phyloP scores from a whole-genome alignment of 768 basidiomycete species.

The Tulasnella sp. region DNA sequence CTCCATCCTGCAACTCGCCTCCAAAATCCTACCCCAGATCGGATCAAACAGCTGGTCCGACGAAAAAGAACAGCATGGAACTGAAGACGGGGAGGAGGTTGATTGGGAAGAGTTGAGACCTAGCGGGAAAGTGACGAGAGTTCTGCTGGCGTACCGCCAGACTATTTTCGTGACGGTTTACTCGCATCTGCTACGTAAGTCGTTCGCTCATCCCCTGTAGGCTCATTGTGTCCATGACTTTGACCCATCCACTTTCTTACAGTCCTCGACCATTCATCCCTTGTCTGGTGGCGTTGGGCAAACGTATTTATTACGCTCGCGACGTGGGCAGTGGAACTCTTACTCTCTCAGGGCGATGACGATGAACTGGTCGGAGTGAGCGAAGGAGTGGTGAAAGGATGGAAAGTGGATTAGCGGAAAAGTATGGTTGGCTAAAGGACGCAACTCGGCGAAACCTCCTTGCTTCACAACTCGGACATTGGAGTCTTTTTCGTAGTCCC shows the following conservation, averaged over 20 bases:
- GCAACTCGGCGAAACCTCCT: too few relatives aligned
- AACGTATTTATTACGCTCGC: slow-evolving; percentile 80
- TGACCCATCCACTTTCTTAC: neutral
- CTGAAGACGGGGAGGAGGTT: neutral
- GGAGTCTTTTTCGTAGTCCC: too few relatives aligned
- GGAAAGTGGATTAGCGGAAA: slow-evolving; percentile 1
- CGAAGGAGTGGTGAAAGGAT: neutral
- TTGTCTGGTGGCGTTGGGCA: slow-evolving; percentile 91
- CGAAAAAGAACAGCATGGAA: slow-evolving; percentile 34
- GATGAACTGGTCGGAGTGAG: slow-evolving; percentile 21
- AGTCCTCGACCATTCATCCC: slow-evolving; percentile 86
- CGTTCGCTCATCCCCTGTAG: neutral
- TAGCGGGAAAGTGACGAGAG: slow-evolving; percentile 67
- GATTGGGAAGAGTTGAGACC: slow-evolving; percentile 28
- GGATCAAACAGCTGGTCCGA: slow-evolving; percentile 75
- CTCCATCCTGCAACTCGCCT: slow-evolving; percentile 71
- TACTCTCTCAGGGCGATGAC: slow-evolving; percentile 68
- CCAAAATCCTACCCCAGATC: slow-evolving; percentile 75
- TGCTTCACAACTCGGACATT: too few relatives aligned
- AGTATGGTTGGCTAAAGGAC: neutral
- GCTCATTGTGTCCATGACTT: neutral
- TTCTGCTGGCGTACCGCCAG: slow-evolving; percentile 76
- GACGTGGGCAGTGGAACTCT: slow-evolving; percentile 74
- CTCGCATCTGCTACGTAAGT: slow-evolving; percentile 73
- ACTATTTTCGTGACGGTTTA: slow-evolving; percentile 80